Percentiles rank a stretch among this genome's conserved stretches.
These are phyloP conservation scores for Benincasa hispida DNA, from an alignment of 306 rosid genomes.

Conservation along the genomic window DNA sequence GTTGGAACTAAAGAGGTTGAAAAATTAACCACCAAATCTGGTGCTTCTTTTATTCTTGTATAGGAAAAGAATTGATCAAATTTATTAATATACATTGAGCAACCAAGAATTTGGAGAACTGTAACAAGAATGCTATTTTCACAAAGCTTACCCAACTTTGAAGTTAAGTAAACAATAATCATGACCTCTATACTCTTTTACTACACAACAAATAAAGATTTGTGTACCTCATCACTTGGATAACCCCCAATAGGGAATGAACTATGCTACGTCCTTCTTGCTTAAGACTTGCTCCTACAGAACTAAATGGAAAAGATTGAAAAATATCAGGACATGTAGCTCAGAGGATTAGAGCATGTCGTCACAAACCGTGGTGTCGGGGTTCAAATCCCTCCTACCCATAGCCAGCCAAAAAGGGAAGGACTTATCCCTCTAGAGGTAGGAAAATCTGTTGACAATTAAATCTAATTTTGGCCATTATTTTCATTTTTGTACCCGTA, in stretches of 20 bases:
- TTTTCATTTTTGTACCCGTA: too few relatives aligned
- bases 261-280: not conserved
- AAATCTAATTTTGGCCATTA: too few relatives aligned
- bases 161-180: not conserved
- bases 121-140: not conserved
- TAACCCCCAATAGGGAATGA: not conserved
- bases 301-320: too few relatives aligned
- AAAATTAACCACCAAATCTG: not conserved
- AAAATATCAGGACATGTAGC: too few relatives aligned
- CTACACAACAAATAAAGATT: not conserved
- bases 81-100: not conserved
- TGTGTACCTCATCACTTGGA: not conserved
- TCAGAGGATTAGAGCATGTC: too few relatives aligned
- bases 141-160: not conserved
- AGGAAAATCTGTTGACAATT: too few relatives aligned
- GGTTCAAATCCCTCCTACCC: too few relatives aligned
- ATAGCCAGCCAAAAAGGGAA: too few relatives aligned
- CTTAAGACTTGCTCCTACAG: not conserved
- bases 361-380: too few relatives aligned
- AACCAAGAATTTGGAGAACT: not conserved
- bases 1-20: too few relatives aligned
- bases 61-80: not conserved
- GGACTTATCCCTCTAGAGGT: too few relatives aligned
- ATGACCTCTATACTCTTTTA: conserved; percentile 2
- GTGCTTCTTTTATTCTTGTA: conserved; percentile 13